These are phyloP conservation scores for Primulina tabacum DNA, from an alignment of 257 asterid species.

Conservation along the genomic window DNA sequence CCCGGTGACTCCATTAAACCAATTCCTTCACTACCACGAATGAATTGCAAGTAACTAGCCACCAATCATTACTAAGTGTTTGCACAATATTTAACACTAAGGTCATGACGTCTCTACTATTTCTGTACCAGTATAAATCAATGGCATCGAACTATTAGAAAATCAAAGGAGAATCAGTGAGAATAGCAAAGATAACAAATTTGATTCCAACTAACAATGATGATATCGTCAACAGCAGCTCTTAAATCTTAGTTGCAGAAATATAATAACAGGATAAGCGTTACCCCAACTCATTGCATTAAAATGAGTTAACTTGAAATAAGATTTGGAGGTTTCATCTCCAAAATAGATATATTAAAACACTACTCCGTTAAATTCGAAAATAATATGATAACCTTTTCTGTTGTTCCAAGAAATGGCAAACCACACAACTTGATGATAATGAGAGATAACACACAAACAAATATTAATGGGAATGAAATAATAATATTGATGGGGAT, in stretches of 20 bases:
- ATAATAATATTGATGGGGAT: no score
- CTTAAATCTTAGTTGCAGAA: no score
- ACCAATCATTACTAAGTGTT: slow-evolving; percentile 3
- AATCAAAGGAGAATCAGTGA: slow-evolving; percentile 1
- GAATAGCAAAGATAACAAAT: not conserved
- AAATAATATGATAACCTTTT: not conserved
- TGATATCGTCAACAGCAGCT: no score
- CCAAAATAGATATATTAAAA: no score
- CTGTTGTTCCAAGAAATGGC: not conserved
- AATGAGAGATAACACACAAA: no score
- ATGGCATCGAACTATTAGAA: slow-evolving; percentile 3
- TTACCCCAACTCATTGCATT: no score
- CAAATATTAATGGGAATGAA: not conserved
- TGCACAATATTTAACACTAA: slow-evolving; percentile 4
- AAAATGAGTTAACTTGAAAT: no score
- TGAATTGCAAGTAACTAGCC: slow-evolving; percentile 21
- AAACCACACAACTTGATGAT: no score
- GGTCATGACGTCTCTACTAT: slow-evolving; percentile 10
- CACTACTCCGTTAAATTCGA: no score
- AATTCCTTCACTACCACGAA: slow-evolving; percentile 3
- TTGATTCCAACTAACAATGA: not conserved
- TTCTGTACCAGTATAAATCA: slow-evolving; percentile 16
- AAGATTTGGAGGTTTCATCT: no score
- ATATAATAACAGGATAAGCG: no score
- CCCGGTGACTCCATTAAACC: slow-evolving; percentile 44